A percentile compares a stretch with the other conserved stretches of the same genome.
phyloP scores from a whole-genome alignment of 768 basidiomycete genomes.

The Myochromella boudieri region DNA sequence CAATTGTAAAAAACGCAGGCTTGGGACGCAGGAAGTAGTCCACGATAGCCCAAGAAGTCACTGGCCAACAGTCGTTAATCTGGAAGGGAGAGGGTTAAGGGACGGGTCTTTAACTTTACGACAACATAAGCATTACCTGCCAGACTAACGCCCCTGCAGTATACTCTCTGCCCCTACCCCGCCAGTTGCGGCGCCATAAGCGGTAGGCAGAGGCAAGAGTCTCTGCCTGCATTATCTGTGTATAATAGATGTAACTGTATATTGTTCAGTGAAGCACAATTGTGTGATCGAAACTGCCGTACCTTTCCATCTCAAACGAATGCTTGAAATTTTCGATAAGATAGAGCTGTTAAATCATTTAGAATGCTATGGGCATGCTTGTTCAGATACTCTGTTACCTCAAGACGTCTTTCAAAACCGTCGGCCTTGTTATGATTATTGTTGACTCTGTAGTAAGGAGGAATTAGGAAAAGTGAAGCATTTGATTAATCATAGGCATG shows the following conservation, averaged over 20 bases:
- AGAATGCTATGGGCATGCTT: not conserved
- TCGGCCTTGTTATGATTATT: constrained; percentile 91
- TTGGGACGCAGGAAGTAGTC: constrained; percentile 95
- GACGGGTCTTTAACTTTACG: too few species aligned
- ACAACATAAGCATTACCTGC: constrained; percentile 65
- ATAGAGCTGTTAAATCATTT: constrained; percentile 57
- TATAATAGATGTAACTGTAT: constrained; percentile 84
- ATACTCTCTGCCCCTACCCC: constrained; percentile 81
- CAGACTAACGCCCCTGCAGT: constrained; percentile 92
- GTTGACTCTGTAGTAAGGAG: constrained; percentile 51
- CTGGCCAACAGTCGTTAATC: constrained; percentile 94
- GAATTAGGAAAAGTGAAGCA: not conserved
- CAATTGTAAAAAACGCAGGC: constrained; percentile 85
- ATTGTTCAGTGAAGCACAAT: constrained; percentile 10
- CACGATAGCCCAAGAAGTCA: constrained; percentile 90
- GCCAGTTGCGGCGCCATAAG: constrained; percentile 91
- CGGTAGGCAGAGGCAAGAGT: constrained; percentile 85
- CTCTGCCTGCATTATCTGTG: constrained; percentile 96
- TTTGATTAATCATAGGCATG: constrained; percentile 9
- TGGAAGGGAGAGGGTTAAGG: constrained; percentile 25
- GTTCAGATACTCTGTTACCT: too few species aligned
- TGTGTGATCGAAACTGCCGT: constrained; percentile 1
- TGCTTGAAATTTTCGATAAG: constrained; percentile 94
- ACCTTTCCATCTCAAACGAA: constrained; percentile 86
- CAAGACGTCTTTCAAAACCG: constrained; percentile 80